Base-by-base conservation (phyloP, 2,329 filamentous ascomycete species). In the Sclerotinia nivalis region DNA sequence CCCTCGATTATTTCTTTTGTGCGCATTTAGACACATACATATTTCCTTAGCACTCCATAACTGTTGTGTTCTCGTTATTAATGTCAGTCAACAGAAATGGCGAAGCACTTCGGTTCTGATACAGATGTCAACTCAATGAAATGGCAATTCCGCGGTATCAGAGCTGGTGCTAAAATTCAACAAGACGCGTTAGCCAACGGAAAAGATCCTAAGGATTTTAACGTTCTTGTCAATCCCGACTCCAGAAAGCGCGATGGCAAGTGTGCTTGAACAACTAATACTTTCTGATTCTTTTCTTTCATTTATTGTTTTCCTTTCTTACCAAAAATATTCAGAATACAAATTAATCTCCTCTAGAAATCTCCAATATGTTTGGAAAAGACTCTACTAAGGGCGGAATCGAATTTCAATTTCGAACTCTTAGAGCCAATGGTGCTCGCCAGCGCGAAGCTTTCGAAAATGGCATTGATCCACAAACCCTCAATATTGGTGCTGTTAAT, bases 321-420 rank as follows among this genome's bases (percentile, higher is more conserved):
- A 1, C 43, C 9, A 31, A 54, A 7, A n/a, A 59, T 10, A 10
- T 20, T 7, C 15, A 18, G 15, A 59, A 49, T 22, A 13, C 1
- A 7, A 25, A 60, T 68, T 47, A 49, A 65, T 56, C 10, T 13
- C 22, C 25, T 68, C 9, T 65, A 69, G 67, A 55, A 55, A 69
- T 56, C 4, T 37, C 34, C n/a, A 56, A 69, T 3, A 65, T 64
- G 78, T 89, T 87, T 72, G 87, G 87, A 37, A 69, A n/a, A 1
- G 86, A 87, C 69, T 87, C 85, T 4, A 89, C 87, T 0, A 76
- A 81, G 0, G 83, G 83, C 28, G 87, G 87, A 12, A 83, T 89
- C n/a, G 83, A 84, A 73, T 89, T 87, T 76, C 87, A 89, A 74
- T 88, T 89, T 75, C 83, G 87, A 1, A 71, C 77, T 34, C 84